phyloP scores from a whole-genome alignment of 305 asterid species.

The Rubia balearica region DNA sequence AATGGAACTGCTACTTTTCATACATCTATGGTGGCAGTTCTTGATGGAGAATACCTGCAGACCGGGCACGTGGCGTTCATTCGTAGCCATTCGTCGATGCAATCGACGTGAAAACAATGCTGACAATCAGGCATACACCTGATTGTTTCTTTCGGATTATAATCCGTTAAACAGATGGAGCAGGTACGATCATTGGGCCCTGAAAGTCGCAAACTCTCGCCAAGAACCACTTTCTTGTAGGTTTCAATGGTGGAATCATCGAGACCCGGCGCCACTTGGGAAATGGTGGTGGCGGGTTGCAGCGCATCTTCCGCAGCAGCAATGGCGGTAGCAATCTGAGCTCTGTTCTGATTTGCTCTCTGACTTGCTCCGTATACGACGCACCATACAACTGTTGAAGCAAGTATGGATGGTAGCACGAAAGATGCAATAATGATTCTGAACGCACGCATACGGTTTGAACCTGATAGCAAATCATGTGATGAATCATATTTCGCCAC shows the following conservation, averaged over 20 bases:
- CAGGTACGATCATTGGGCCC: conserved; percentile 62
- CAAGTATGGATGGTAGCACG: conserved; percentile 44
- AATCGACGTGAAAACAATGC: conserved; percentile 72
- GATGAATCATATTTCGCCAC: too few species aligned
- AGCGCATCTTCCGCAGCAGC: conserved; percentile 13
- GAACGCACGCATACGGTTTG: conserved; percentile 32
- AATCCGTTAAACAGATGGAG: conserved; percentile 63
- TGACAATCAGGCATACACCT: conserved; percentile 58
- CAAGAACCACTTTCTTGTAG: conserved; percentile 48
- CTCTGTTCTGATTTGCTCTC: conserved; percentile 1
- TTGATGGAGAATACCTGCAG: conserved; percentile 50
- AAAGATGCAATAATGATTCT: conserved; percentile 42
- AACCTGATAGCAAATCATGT: conserved; percentile 22
- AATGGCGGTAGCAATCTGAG: conserved; percentile 20
- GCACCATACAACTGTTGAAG: conserved; percentile 34
- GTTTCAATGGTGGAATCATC: conserved; percentile 61
- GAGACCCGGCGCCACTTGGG: conserved; percentile 33
- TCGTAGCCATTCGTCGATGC: conserved; percentile 69
- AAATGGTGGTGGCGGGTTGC: background rate
- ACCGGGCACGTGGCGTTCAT: conserved; percentile 59
- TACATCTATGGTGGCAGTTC: conserved; percentile 12
- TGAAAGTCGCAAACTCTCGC: conserved; percentile 60
- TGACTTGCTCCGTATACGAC: conserved; percentile 24
- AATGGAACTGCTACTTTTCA: background rate
- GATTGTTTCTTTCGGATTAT: conserved; percentile 45